A percentile compares a stretch with the other conserved stretches of the same genome.
phyloP scores from a whole-genome alignment of 331 rosid genomes.

The Prunus yedoensis region DNA sequence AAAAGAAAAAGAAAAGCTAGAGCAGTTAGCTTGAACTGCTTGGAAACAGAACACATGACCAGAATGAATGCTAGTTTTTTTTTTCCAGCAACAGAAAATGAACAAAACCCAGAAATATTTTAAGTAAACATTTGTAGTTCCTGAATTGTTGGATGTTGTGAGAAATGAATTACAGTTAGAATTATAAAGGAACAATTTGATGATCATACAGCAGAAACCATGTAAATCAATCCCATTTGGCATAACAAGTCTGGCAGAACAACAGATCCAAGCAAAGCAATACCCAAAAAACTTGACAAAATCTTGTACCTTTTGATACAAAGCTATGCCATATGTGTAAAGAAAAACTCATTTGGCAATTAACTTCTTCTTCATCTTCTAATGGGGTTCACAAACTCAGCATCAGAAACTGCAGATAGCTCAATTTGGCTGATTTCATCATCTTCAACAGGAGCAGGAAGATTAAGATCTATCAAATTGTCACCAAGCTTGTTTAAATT shows the following conservation, averaged over 20 bases:
- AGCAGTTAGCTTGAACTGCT: constrained; percentile 43
- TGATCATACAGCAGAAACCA: constrained; percentile 17
- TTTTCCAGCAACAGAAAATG: constrained; percentile 14
- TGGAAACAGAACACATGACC: constrained; percentile 52
- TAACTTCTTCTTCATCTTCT: constrained; percentile 20
- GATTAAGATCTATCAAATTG: constrained; percentile 79
- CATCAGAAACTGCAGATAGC: constrained; percentile 77
- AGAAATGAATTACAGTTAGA: constrained; percentile 45
- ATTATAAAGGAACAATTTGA: constrained; percentile 15
- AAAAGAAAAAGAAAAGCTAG: constrained; percentile 21
- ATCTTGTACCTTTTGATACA: constrained; percentile 41
- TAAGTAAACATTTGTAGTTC: constrained; percentile 9
- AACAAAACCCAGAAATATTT: constrained; percentile 1
- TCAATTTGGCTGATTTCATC: constrained; percentile 76
- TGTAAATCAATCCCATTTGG: constrained; percentile 20
- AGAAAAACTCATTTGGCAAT: constrained; percentile 11
- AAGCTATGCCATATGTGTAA: constrained; percentile 16
- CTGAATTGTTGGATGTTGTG: constrained; percentile 17
- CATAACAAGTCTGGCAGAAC: constrained; percentile 22
- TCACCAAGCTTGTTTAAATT: constrained; percentile 31
- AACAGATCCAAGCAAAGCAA: constrained; percentile 33
- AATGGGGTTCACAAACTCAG: constrained; percentile 60
- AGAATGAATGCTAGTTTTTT: constrained; percentile 43
- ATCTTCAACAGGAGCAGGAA: constrained; percentile 80
- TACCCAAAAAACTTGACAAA: constrained; percentile 17